These are phyloP conservation scores for Pouteria glomerata DNA, from an alignment of 148 eudicot species.

Conservation along the genomic window DNA sequence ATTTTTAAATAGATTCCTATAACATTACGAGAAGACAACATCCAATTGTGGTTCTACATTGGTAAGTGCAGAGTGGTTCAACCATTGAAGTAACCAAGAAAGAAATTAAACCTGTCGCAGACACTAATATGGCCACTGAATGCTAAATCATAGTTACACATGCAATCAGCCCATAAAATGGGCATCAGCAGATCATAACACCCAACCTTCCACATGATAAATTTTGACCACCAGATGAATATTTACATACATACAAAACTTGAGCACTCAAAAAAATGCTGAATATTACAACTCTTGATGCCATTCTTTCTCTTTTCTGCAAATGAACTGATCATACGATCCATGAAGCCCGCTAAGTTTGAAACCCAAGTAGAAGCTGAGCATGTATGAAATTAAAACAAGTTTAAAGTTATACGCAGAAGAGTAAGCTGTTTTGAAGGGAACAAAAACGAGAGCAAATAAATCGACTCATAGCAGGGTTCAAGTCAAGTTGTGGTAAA, in stretches of 20 bases:
- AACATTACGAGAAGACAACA: neutral
- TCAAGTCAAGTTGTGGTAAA: neutral
- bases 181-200: neutral
- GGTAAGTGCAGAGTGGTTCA: neutral
- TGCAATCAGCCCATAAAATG: neutral
- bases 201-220: neutral
- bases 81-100: neutral
- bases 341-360: too few relatives aligned
- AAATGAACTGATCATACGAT: neutral
- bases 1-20: neutral
- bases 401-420: neutral
- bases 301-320: neutral
- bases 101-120: neutral
- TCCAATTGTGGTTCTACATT: neutral
- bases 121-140: neutral
- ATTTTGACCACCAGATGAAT: neutral
- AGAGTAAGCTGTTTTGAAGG: neutral
- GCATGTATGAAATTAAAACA: neutral
- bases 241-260: neutral
- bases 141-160: neutral
- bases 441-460: neutral
- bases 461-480: too few relatives aligned
- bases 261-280: neutral
- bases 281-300: neutral
- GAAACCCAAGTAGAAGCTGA: neutral